These are phyloP conservation scores for Fusarium sp. DNA, from an alignment of 2,329 filamentous ascomycete species.

Conservation along the genomic window DNA sequence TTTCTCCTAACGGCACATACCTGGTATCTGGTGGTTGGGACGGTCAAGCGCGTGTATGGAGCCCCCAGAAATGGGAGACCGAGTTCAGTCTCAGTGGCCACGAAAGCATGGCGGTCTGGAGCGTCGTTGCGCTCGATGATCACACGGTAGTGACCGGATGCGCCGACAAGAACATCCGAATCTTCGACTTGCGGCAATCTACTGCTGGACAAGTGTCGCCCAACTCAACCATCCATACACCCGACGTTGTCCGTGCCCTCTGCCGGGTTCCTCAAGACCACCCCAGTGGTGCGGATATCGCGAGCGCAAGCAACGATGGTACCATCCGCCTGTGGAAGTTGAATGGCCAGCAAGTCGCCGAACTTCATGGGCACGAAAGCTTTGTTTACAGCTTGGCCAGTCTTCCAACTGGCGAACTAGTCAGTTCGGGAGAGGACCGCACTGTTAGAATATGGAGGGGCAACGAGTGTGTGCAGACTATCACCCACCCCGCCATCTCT, in stretches of 20 bases:
- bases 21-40: constrained; percentile 97
- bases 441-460: constrained; percentile 91
- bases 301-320: constrained; percentile 93
- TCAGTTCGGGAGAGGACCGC: constrained; percentile 94
- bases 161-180: constrained; percentile 88
- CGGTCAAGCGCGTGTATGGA: constrained; percentile 87
- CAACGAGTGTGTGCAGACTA: constrained; percentile 88
- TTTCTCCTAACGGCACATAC: constrained; percentile 77
- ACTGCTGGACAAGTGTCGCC: constrained; percentile 68
- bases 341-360: constrained; percentile 79
- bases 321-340: constrained; percentile 89
- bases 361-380: constrained; percentile 89
- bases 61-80: constrained; percentile 85
- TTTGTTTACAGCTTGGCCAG: constrained; percentile 91
- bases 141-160: constrained; percentile 89
- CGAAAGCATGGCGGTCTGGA: constrained; percentile 83
- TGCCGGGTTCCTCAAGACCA: constrained; percentile 83
- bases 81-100: constrained; percentile 80
- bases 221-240: constrained; percentile 70
- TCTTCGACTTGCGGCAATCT: constrained; percentile 79
- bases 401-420: constrained; percentile 85
- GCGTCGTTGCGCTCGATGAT: constrained; percentile 85
- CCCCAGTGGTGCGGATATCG: constrained; percentile 88
- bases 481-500: constrained; percentile 95
- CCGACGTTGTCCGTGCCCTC: constrained; percentile 89